Evolutionary conservation across 345 rosid genomes (phyloP).

Genomic region (Hypericum perforatum): DNA sequence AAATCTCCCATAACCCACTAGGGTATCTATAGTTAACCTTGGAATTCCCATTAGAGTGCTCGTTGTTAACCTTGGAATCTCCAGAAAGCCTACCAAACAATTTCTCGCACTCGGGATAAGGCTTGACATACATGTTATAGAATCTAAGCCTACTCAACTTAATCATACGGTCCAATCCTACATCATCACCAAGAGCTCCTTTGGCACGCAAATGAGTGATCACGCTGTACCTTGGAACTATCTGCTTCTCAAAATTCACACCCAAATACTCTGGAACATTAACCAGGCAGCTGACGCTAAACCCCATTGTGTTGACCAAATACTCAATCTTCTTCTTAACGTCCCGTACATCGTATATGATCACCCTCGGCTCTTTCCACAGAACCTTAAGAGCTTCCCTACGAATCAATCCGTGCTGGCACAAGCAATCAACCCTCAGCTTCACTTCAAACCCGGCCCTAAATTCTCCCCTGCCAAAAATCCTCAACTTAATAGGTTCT

Average conservation of each 20-base stretch:
- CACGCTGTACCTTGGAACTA: constrained; percentile 59
- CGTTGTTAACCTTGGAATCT: constrained; percentile 18
- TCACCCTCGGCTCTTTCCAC: constrained; percentile 75
- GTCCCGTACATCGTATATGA: constrained; percentile 45
- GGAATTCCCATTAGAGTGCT: constrained; percentile 40
- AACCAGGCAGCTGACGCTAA: constrained; percentile 35
- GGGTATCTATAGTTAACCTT: constrained; percentile 32
- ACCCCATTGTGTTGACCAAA: constrained; percentile 42
- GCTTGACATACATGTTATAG: constrained; percentile 72
- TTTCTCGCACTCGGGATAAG: constrained; percentile 77
- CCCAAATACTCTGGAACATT: constrained; percentile 78
- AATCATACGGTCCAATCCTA: constrained; percentile 55
- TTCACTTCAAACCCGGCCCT: constrained; percentile 72
- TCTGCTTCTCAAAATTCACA: constrained; percentile 68
- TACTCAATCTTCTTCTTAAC: constrained; percentile 66
- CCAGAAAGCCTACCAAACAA: constrained; percentile 49
- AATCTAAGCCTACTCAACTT: constrained; percentile 64
- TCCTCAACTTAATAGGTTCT: constrained; percentile 35
- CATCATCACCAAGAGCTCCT: constrained; percentile 60
- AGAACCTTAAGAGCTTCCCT: constrained; percentile 70
- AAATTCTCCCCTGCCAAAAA: constrained; percentile 40
- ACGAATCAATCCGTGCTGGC: constrained; percentile 55
- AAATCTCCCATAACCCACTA: constrained; percentile 60
- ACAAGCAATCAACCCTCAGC: constrained; percentile 64
- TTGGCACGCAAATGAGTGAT: constrained; percentile 46